A percentile compares a stretch with the other conserved stretches of the same genome.
phyloP scores from a whole-genome alignment of 768 basidiomycete species.

The Cystobasidium tubakii region DNA sequence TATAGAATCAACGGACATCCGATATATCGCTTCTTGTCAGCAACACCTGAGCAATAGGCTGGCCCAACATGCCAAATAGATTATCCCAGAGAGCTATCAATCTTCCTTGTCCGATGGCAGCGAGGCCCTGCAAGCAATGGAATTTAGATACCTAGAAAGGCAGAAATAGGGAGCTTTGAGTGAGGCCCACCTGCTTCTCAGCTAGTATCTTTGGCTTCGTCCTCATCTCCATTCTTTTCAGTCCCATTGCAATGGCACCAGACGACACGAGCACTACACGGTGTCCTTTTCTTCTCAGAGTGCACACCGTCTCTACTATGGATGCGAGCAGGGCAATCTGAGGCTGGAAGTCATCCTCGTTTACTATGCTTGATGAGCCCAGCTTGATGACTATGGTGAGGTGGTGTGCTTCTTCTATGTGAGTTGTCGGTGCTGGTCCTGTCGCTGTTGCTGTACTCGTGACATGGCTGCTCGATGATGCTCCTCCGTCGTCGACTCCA shows the following conservation, averaged over 20 bases:
- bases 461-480: not conserved
- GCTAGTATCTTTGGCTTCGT: constrained; percentile 74
- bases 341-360: constrained; percentile 77
- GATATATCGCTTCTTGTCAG: constrained; percentile 94
- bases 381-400: constrained; percentile 78
- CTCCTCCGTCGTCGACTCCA: not conserved
- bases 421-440: not conserved
- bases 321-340: constrained; percentile 83
- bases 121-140: constrained; percentile 63
- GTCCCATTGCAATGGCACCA: constrained; percentile 92
- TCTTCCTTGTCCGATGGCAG: constrained; percentile 93
- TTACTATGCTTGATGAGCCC: constrained; percentile 96
- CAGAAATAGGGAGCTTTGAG: constrained; percentile 45
- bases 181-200: constrained; percentile 90
- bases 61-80: constrained; percentile 83
- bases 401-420: not conserved
- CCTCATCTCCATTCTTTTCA: constrained; percentile 80
- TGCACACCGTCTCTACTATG: constrained; percentile 80
- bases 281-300: constrained; percentile 72
- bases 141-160: not conserved
- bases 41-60: constrained; percentile 91
- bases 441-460: not conserved
- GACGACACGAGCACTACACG: constrained; percentile 92
- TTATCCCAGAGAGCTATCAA: constrained; percentile 97
- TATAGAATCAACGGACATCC: constrained; percentile 58